phyloP scores from a whole-genome alignment of 2,329 filamentous ascomycete genomes.

The Cryphonectria radicalis region DNA sequence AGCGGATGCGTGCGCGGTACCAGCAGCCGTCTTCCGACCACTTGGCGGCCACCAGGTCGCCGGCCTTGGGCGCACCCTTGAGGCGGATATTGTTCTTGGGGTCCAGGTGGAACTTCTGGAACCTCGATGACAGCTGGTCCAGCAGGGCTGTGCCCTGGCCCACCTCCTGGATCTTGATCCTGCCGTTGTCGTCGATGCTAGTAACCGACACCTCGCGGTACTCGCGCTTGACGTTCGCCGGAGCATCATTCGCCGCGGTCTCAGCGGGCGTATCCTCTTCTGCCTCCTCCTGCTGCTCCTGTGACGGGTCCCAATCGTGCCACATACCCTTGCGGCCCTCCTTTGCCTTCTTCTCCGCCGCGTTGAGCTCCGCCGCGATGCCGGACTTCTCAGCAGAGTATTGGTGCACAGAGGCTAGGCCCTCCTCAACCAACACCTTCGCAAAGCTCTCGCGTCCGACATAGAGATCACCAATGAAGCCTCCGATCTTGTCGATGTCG shows the following conservation, averaged over 20 bases:
- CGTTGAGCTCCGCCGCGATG: constrained; percentile 83
- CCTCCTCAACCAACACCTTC: constrained; percentile 91
- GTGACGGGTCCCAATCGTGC: constrained; percentile 91
- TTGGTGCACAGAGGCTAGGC: constrained; percentile 86
- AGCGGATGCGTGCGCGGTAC: constrained; percentile 90
- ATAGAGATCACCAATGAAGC: constrained; percentile 94
- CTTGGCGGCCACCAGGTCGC: constrained; percentile 87
- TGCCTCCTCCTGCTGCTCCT: constrained; percentile 70
- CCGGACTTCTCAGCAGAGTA: constrained; percentile 97
- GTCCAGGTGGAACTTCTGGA: constrained; percentile 88
- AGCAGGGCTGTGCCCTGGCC: constrained; percentile 84
- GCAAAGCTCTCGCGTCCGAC: constrained; percentile 95
- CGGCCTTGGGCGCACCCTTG: constrained; percentile 79
- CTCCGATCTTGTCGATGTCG: constrained; percentile 93
- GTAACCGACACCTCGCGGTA: constrained; percentile 95
- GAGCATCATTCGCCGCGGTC: constrained; percentile 56
- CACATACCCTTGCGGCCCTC: constrained; percentile 86
- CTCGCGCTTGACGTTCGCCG: constrained; percentile 73
- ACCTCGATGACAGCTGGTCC: constrained; percentile 86
- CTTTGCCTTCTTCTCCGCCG: constrained; percentile 88
- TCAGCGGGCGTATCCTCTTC: constrained; percentile 53
- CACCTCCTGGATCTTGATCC: constrained; percentile 89
- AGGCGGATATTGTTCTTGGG: constrained; percentile 78
- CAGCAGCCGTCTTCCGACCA: constrained; percentile 90
- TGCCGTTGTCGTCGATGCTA: constrained; percentile 80